Evolutionary conservation across 23 red algal species (phyloP).

Genomic region (Cyanidioschyzon merolae): DNA sequence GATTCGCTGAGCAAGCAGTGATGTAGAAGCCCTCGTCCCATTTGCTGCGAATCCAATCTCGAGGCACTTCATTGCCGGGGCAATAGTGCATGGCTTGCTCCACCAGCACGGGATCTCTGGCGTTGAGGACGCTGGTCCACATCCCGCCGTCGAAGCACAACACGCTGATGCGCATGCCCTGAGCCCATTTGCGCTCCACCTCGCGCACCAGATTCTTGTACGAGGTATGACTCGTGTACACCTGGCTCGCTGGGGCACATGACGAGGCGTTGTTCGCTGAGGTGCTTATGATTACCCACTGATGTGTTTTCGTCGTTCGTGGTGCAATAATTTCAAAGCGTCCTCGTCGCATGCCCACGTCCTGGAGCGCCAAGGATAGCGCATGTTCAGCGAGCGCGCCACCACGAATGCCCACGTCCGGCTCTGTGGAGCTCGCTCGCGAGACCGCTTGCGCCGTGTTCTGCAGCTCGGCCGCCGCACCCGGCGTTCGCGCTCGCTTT

Average conservation of each 20-base stretch:
- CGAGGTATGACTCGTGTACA: slow-evolving; percentile 89
- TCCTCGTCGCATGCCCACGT: background rate
- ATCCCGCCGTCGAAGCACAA: slow-evolving; percentile 88
- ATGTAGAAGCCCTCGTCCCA: slow-evolving; percentile 96
- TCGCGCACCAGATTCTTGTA: slow-evolving; percentile 90
- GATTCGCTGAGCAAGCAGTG: slow-evolving; percentile 80
- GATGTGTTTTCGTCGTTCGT: slow-evolving; percentile 85
- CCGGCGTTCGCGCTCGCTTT: background rate
- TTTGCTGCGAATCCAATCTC: slow-evolving; percentile 89
- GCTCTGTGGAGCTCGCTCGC: background rate
- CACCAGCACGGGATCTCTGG: slow-evolving; percentile 43
- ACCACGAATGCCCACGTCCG: background rate
- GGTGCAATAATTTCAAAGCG: slow-evolving; percentile 47
- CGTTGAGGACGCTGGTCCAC: slow-evolving; percentile 97
- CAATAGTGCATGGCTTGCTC: slow-evolving; percentile 98
- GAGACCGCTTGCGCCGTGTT: background rate
- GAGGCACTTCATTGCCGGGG: slow-evolving; percentile 80
- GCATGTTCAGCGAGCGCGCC: background rate
- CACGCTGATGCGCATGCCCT: slow-evolving; percentile 81
- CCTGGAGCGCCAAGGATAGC: background rate
- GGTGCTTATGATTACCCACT: slow-evolving; percentile 95
- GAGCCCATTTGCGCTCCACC: slow-evolving; percentile 87
- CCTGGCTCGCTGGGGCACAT: slow-evolving; percentile 62
- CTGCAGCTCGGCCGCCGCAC: background rate
- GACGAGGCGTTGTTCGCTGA: slow-evolving; percentile 56